A percentile compares a stretch with the other conserved stretches of the same genome.
phyloP scores from a whole-genome alignment of 2,329 filamentous ascomycete species.

The Ilyonectria mors-panacis region DNA sequence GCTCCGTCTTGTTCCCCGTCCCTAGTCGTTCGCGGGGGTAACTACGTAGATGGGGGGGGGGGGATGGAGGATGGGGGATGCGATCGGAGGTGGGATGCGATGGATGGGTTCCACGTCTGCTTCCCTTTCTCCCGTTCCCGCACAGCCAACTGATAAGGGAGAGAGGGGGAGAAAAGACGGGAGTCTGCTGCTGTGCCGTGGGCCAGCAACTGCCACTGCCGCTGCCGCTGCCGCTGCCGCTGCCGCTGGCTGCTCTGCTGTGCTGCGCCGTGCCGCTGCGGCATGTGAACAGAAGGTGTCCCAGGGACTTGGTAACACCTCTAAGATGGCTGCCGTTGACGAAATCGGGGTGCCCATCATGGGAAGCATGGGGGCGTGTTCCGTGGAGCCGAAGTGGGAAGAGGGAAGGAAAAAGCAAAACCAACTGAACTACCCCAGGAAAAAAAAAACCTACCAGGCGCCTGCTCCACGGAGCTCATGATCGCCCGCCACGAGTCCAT shows the following conservation, averaged over 20 bases:
- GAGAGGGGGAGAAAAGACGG: no score
- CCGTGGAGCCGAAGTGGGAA: slow-evolving; percentile 4
- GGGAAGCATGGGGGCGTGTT: slow-evolving; percentile 10
- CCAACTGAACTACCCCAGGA: slow-evolving; percentile 42
- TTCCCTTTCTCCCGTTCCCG: neutral
- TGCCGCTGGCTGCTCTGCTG: no score
- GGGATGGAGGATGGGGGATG: neutral
- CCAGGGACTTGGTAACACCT: neutral
- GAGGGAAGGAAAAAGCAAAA: slow-evolving; percentile 38
- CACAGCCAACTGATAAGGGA: neutral
- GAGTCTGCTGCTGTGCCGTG: neutral
- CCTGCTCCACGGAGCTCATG: slow-evolving; percentile 33
- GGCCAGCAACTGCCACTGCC: neutral
- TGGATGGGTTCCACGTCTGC: neutral
- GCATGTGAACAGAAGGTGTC: neutral
- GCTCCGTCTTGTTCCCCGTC: neutral
- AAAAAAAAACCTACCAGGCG: slow-evolving; percentile 31
- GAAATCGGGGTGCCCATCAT: slow-evolving; percentile 24
- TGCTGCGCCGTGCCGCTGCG: no score
- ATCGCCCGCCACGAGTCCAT: slow-evolving; percentile 45
- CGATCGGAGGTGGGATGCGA: neutral
- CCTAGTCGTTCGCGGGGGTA: slow-evolving; percentile 2
- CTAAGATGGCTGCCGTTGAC: slow-evolving; percentile 41
- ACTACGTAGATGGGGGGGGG: neutral
- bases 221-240: no score